Evolutionary conservation across 2,329 filamentous ascomycete genomes (phyloP).

Genomic region (Alternaria tenuissima): DNA sequence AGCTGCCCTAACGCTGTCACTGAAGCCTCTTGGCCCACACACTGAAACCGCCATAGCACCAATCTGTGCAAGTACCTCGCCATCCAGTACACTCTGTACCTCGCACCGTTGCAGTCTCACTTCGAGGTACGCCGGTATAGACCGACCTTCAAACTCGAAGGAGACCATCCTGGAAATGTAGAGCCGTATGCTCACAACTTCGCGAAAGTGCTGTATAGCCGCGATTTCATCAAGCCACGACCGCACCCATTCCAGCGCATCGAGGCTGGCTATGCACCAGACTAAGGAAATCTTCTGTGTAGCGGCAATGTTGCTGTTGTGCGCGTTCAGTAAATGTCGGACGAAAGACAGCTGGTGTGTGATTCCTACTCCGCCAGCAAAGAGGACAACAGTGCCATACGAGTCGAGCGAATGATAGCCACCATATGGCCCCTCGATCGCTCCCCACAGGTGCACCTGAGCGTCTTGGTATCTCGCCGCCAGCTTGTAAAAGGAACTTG

Average conservation of each 20-base stretch:
- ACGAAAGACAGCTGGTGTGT: slow-evolving; percentile 91
- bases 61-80: slow-evolving; percentile 78
- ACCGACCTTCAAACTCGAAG: slow-evolving; percentile 72
- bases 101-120: slow-evolving; percentile 87
- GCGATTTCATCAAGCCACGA: slow-evolving; percentile 87
- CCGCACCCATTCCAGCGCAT: slow-evolving; percentile 87
- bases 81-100: slow-evolving; percentile 74
- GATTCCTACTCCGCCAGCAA: slow-evolving; percentile 90
- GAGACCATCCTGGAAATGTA: slow-evolving; percentile 85
- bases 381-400: slow-evolving; percentile 86
- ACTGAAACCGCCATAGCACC: slow-evolving; percentile 88
- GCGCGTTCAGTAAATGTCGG: slow-evolving; percentile 63
- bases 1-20: slow-evolving; percentile 73
- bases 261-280: slow-evolving; percentile 86
- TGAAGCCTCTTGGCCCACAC: slow-evolving; percentile 74
- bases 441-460: slow-evolving; percentile 69
- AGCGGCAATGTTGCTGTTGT: slow-evolving; percentile 73
- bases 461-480: slow-evolving; percentile 61
- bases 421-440: slow-evolving; percentile 86
- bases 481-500: slow-evolving; percentile 75
- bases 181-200: slow-evolving; percentile 83
- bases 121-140: slow-evolving; percentile 64
- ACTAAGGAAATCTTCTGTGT: slow-evolving; percentile 80
- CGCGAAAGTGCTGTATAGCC: slow-evolving; percentile 75
- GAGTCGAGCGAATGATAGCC: slow-evolving; percentile 79